phyloP scores from a whole-genome alignment of 1,139 yeast species.

The Protomyces inouyei region DNA sequence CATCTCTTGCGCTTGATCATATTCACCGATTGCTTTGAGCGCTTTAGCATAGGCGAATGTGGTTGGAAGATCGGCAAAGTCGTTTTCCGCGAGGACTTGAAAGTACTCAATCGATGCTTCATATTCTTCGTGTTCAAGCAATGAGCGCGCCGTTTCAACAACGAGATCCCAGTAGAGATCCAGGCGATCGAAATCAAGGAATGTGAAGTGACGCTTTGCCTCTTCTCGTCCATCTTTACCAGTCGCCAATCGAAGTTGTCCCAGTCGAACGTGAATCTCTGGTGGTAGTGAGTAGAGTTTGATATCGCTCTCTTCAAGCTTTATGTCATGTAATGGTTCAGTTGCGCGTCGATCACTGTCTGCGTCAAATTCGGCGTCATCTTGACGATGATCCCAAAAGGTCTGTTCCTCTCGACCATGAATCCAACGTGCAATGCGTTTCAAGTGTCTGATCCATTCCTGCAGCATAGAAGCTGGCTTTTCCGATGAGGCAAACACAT shows the following conservation, averaged over 20 bases:
- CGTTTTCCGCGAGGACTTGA: conserved; percentile 50
- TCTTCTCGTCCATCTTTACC: conserved; percentile 44
- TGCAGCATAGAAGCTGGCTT: conserved; percentile 47
- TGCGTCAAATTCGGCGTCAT: conserved; percentile 66
- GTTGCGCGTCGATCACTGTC: conserved; percentile 55
- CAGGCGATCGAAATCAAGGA: conserved; percentile 38
- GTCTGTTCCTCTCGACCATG: conserved; percentile 61
- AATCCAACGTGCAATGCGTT: conserved; percentile 76
- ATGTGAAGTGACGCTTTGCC: conserved; percentile 51
- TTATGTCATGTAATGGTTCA: conserved; percentile 34
- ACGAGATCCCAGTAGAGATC: conserved; percentile 67
- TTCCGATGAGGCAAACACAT: conserved; percentile 48
- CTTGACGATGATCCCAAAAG: conserved; percentile 74
- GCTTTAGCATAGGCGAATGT: conserved; percentile 70
- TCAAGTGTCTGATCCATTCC: conserved; percentile 61
- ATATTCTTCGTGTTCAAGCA: conserved; percentile 63
- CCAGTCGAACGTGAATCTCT: conserved; percentile 78
- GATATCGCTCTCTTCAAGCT: not conserved
- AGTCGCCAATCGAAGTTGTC: conserved; percentile 54
- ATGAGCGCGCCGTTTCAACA: conserved; percentile 67
- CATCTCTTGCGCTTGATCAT: conserved; percentile 61
- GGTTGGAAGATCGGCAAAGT: conserved; percentile 38
- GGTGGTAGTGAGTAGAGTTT: conserved; percentile 55
- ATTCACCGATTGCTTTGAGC: conserved; percentile 65
- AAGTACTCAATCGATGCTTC: conserved; percentile 69